Evolutionary conservation across 495 filamentous ascomycete genomes (phyloP).

Genomic region (Halenospora varia): DNA sequence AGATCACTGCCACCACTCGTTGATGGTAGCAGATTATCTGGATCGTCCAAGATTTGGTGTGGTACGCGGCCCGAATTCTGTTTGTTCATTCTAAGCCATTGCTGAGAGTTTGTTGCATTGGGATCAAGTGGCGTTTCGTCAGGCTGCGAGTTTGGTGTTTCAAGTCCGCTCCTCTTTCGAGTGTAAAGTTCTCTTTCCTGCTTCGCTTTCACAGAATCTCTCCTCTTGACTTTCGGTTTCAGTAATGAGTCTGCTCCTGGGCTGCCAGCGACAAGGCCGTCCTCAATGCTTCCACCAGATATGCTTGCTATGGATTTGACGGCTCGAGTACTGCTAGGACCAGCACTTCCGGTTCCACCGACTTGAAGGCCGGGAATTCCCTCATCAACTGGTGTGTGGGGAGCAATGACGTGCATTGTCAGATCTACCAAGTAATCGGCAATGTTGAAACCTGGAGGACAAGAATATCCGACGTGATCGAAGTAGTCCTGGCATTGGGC

Average conservation of each 20-base stretch:
- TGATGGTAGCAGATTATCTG: slow-evolving; percentile 70
- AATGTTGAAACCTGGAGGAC: slow-evolving; percentile 97
- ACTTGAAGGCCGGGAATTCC: slow-evolving; percentile 38
- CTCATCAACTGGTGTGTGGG: slow-evolving; percentile 54
- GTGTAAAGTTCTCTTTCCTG: slow-evolving; percentile 92
- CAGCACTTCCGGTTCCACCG: slow-evolving; percentile 51
- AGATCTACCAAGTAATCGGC: slow-evolving; percentile 96
- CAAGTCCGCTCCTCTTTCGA: slow-evolving; percentile 61
- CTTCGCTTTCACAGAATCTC: slow-evolving; percentile 70
- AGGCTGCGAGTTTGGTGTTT: slow-evolving; percentile 65
- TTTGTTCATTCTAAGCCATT: slow-evolving; percentile 65
- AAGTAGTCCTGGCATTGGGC: slow-evolving; percentile 90
- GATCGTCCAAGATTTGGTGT: slow-evolving; percentile 60
- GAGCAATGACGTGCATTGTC: slow-evolving; percentile 84
- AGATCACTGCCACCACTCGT: slow-evolving; percentile 69
- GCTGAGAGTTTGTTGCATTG: slow-evolving; percentile 38
- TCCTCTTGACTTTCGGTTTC: slow-evolving; percentile 62
- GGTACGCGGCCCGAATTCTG: slow-evolving; percentile 55
- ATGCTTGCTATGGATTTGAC: slow-evolving; percentile 86
- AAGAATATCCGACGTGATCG: slow-evolving; percentile 82
- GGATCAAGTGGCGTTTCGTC: slow-evolving; percentile 56
- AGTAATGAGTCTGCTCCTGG: slow-evolving; percentile 53
- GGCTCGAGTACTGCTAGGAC: slow-evolving; percentile 84
- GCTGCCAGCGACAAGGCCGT: slow-evolving; percentile 49
- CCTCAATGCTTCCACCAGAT: slow-evolving; percentile 56